Evolutionary conservation across 495 filamentous ascomycete genomes (phyloP).

Genomic region (Mycothermus thermophilus): DNA sequence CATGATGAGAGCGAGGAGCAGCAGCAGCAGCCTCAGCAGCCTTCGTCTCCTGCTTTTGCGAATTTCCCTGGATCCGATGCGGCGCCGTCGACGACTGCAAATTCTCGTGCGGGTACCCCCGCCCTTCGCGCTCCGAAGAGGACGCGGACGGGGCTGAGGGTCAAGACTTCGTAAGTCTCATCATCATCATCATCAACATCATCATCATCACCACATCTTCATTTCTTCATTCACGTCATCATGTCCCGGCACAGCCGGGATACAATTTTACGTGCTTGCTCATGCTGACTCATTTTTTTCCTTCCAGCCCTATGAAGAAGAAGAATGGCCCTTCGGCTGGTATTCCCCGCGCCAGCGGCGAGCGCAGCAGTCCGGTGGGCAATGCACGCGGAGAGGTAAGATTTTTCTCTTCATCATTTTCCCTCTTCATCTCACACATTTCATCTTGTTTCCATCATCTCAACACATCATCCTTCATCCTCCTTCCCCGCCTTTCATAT

Average conservation of each 20-base stretch:
- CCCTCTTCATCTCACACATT: constrained; percentile 7
- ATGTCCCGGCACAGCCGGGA: too few species aligned
- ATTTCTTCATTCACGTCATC: too few species aligned
- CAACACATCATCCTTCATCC: constrained; percentile 3
- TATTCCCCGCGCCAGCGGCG: constrained; percentile 37
- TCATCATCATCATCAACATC: neutral
- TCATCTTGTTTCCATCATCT: neutral
- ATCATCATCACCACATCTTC: too few species aligned
- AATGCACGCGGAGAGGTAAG: constrained; percentile 31
- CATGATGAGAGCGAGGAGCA: constrained; percentile 34
- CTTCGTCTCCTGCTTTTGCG: constrained; percentile 31
- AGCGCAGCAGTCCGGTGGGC: constrained; percentile 35
- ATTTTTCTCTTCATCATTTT: constrained; percentile 4
- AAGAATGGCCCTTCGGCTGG: constrained; percentile 35
- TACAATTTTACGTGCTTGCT: constrained; percentile 2
- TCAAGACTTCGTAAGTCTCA: constrained; percentile 56
- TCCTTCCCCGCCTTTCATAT: neutral
- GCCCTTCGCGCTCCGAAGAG: constrained; percentile 40
- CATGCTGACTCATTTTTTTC: too few species aligned
- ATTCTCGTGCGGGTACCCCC: constrained; percentile 45
- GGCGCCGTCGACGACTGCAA: constrained; percentile 30
- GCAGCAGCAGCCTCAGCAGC: too few species aligned
- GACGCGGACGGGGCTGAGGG: constrained; percentile 41
- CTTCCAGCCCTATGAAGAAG: constrained; percentile 45
- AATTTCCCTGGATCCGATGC: constrained; percentile 25